Base-by-base conservation (phyloP, 1,139 yeast species). In the Saccharomyces hybrid region DNA sequence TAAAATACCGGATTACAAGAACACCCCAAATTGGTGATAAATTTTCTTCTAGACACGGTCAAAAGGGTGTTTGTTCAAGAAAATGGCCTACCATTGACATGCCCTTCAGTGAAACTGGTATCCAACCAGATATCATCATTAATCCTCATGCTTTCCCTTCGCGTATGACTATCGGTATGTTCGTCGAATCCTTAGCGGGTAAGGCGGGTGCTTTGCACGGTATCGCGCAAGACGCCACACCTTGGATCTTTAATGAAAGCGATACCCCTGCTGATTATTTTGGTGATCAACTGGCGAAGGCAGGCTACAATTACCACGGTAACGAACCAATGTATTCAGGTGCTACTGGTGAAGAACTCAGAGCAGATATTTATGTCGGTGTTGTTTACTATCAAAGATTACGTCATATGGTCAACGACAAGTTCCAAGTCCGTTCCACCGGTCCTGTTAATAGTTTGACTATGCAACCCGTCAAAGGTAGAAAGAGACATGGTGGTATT, bases 91-190 rank as follows among this genome's bases (percentile, higher is more conserved):
- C 89, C 52, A 78, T 88, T 60, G 99, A 93, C 71, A 85, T 93
- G 96, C 99, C 99, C 57, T 93, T 93, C 75, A 82, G 90, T 61
- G 99, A 93, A 74, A 77, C 87, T 41, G 99, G 99, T 67, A 91
- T 93, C 59, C 97, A 88, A 71, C 99, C 99, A 1, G 99, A 93
- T 75, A 88, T 93, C 63, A 93, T 93, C 68, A 93, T 93, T 68
- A 93, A 93, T 70, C 99, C 99, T 3, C 99, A 93, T 71, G 99
- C 98, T 62, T 93, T 93, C 91, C 99, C 99, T 63, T 91, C 98
- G 54, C 95, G 99, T 79, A 93, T 93, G 99, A 93, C 99, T 26
- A 93, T 93, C 73, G 99, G 99, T 77, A 93, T 93, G 99, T 93
- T 93, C 75, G 98, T 93, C 51, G 99, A 93, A 74, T 86, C 96